Evolutionary conservation across 768 basidiomycete species (phyloP).

Genomic region (Chiua virens): DNA sequence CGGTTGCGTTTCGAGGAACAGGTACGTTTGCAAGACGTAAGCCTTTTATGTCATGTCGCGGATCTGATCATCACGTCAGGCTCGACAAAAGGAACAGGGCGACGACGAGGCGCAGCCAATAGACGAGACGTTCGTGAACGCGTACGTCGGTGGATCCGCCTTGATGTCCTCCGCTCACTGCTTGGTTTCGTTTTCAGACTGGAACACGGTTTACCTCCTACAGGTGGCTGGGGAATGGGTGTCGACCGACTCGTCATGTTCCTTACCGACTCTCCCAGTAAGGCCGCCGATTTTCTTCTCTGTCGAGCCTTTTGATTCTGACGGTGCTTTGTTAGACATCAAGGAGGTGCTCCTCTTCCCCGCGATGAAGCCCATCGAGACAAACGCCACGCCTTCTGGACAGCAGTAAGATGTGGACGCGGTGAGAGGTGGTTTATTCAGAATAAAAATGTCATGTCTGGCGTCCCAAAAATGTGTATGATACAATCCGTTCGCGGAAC

Average conservation of each 20-base stretch:
- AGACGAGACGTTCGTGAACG: slow-evolving; percentile 94
- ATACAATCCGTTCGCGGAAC: too few relatives aligned
- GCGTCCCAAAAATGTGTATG: too few relatives aligned
- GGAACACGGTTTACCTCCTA: slow-evolving; percentile 96
- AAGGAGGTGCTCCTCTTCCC: slow-evolving; percentile 97
- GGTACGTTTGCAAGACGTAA: slow-evolving; percentile 35
- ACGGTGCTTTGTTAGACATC: slow-evolving; percentile 58
- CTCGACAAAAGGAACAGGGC: slow-evolving; percentile 91
- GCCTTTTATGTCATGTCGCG: too few relatives aligned
- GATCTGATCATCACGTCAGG: slow-evolving; percentile 37
- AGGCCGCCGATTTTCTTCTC: slow-evolving; percentile 30
- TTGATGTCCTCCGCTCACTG: slow-evolving; percentile 2
- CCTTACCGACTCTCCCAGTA: slow-evolving; percentile 93
- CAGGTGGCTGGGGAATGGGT: slow-evolving; percentile 96
- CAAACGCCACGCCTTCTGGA: slow-evolving; percentile 33
- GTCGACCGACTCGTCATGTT: slow-evolving; percentile 98
- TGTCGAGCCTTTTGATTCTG: background rate
- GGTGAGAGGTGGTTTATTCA: slow-evolving; percentile 20
- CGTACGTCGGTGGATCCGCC: slow-evolving; percentile 50
- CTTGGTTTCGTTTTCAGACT: slow-evolving; percentile 48
- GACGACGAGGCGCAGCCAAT: slow-evolving; percentile 98
- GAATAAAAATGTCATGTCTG: too few relatives aligned
- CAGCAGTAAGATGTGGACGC: slow-evolving; percentile 6
- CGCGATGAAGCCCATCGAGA: slow-evolving; percentile 88
- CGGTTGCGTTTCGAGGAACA: slow-evolving; percentile 94